phyloP scores from a whole-genome alignment of 1,284 basidiomycete genomes.

The Ganoderma lucidum region DNA sequence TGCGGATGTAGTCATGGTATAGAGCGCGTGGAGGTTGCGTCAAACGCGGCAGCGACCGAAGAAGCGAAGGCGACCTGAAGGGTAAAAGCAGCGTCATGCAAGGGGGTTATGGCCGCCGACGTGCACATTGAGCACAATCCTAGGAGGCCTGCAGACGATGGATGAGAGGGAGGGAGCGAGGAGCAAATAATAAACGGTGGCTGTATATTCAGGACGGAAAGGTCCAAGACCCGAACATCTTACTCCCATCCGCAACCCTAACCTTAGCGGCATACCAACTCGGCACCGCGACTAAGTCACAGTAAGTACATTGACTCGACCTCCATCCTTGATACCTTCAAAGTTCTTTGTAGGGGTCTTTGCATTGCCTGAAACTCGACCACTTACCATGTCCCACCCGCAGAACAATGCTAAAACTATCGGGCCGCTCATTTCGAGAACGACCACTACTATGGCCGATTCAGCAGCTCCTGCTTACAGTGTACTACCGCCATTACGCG shows the following conservation, averaged over 20 bases:
- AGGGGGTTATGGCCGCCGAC: conserved; percentile 33
- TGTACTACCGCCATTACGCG: conserved; percentile 48
- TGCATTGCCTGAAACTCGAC: not conserved
- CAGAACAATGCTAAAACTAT: not conserved
- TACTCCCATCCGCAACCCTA: not conserved
- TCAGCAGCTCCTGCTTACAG: not conserved
- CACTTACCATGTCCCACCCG: not conserved
- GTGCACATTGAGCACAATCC: conserved; percentile 33
- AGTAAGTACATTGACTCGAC: no score
- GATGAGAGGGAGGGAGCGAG: not conserved
- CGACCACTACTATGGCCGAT: no score
- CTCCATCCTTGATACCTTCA: no score
- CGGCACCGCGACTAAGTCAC: no score
- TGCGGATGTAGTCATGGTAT: conserved; percentile 78
- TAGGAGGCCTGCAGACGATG: not conserved
- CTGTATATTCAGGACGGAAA: not conserved
- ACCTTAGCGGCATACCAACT: not conserved
- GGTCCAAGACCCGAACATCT: not conserved
- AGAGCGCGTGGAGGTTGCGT: conserved; percentile 24
- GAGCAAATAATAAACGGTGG: not conserved
- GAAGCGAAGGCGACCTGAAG: conserved; percentile 21
- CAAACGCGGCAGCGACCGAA: conserved; percentile 20
- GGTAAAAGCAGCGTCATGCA: conserved; percentile 39
- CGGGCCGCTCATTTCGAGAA: not conserved
- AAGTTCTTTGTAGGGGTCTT: no score